Base-by-base conservation (phyloP, 495 filamentous ascomycete genomes). In the Astrothelium subdiscretum region DNA sequence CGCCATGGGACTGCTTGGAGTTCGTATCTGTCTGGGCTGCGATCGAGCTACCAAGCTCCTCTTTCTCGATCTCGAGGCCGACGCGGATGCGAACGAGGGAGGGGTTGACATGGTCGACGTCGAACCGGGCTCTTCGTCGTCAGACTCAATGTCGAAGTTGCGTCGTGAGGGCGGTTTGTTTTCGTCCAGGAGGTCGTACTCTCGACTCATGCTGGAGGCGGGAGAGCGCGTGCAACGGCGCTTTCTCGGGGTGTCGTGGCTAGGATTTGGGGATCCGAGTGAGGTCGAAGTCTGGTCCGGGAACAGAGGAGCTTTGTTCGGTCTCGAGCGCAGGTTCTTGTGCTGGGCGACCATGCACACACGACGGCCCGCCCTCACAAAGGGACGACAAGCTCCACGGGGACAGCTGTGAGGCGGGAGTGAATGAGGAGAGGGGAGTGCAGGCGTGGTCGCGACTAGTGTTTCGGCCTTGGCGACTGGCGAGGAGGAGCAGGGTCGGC, bases 1-100 rank as follows among this genome's bases (percentile, higher is more conserved):
- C 51, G 74, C 61, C 35, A 70, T 63, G 32, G 78, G 73, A 60
- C 80, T 83, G 62, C 74, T 80, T 57, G 79, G 78, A 2, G 79
- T 79, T 40, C 79, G 76, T 40, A 83, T 78, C 32, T 80, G 77
- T 64, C 75, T 74, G 20, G 79, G 75, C 42, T 80, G 79, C 44
- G 73, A 69, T 43, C 59, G 61, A 32, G 70, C 61, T 24, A 68
- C 66, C 63, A 66, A 20, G n/a, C 43, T 66, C 59, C 66, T 57
- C 60, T 58, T 58, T 20, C 54, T 22, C 20, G 54, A 22, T 22
- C 54, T 58, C 20, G 57, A 58, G 11, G 27, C 32, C 26, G 57
- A 58, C 11, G 32, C 27, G 15, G 57, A 58, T 5, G 27, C 27
- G 15, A 58, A 31, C 10, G 27, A 35, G 18, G 57, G 32, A 58